phyloP scores from a whole-genome alignment of 2,329 filamentous ascomycete species.

The Zymoseptoria tritici region DNA sequence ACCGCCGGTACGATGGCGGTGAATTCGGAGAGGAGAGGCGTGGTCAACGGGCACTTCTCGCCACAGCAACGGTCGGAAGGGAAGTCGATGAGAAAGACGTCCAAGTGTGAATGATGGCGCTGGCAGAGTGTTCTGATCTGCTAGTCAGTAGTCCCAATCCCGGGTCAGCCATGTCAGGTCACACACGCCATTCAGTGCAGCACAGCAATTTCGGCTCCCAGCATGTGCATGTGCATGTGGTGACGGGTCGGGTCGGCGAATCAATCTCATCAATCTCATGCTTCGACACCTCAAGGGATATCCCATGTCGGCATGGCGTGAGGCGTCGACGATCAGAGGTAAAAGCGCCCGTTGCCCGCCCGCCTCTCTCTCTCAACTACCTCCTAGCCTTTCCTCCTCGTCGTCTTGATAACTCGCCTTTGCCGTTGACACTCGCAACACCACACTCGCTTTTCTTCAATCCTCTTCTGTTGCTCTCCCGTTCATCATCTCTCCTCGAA shows the following conservation, averaged over 20 bases:
- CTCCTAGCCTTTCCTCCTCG: not conserved
- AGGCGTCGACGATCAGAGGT: not conserved
- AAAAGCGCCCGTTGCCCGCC: not conserved
- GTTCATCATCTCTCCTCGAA: not conserved
- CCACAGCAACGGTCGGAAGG: not conserved
- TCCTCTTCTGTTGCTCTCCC: not conserved
- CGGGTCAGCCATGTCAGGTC: not conserved
- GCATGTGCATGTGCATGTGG: too few relatives aligned
- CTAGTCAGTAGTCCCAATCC: not conserved
- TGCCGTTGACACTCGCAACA: not conserved
- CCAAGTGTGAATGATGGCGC: not conserved
- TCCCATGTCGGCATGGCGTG: not conserved
- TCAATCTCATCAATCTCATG: too few relatives aligned
- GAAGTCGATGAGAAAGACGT: not conserved
- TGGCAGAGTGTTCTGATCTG: too few relatives aligned
- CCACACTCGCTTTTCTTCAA: not conserved
- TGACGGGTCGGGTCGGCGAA: too few relatives aligned
- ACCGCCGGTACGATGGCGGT: not conserved
- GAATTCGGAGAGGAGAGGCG: not conserved
- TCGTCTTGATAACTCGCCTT: not conserved
- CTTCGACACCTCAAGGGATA: not conserved
- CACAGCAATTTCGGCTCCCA: constrained; percentile 6
- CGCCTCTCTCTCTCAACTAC: not conserved
- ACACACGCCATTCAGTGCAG: not conserved
- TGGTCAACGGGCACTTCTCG: not conserved